Evolutionary conservation across 139 green algal species (phyloP), one percentile per base, ranked within the genome.

Genomic region (Chlamydomonas incerta): DNA sequence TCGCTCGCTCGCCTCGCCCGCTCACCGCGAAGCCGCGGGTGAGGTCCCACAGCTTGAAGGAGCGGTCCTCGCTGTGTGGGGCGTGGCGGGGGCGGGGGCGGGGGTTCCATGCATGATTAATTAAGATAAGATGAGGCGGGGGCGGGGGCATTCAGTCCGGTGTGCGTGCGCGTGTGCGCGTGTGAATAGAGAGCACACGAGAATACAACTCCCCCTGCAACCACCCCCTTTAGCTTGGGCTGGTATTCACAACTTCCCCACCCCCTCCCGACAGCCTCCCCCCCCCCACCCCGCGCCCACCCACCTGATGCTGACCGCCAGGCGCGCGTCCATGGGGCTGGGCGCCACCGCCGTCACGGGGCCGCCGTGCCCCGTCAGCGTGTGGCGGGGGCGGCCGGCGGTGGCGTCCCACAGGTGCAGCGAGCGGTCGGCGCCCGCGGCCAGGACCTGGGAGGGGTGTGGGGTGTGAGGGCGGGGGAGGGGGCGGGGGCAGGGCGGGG

Each of bases 341-440:
- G 77, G 85, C 31, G 82, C 87, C 71, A 97, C 90, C 17, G 75
- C 90, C 57, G 52, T 93, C 3, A 96, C 95, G 28, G 91, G 90
- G 26, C 80, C 86, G 9, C 41, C 86, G 86, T 97, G 95, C 4
- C 95, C 95, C 1, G 95, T 97, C 52, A 97, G 88, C n/a, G 94
- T 95, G 76, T 95, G 91, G 0, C 83, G 79, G n/a, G 89, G 73
- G 37, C 90, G 72, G 26, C 89, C 88, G 14, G 63, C 58, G 69
- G 83, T 77, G 46, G 83, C 81, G 73, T 95, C 92, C 94, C 93
- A 97, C 55, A 95, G 72, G 2, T 92, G 80, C 34, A 97, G 81
- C 4, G 92, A 91, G 70, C 92, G 88, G 82, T 95, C 92, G 11
- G 84, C 83, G 2, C 95, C 94, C 3, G 93, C 94, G 0, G 82